phyloP scores from a whole-genome alignment of 192 early-diverging fungal genomes.

The Podila epicladia region DNA sequence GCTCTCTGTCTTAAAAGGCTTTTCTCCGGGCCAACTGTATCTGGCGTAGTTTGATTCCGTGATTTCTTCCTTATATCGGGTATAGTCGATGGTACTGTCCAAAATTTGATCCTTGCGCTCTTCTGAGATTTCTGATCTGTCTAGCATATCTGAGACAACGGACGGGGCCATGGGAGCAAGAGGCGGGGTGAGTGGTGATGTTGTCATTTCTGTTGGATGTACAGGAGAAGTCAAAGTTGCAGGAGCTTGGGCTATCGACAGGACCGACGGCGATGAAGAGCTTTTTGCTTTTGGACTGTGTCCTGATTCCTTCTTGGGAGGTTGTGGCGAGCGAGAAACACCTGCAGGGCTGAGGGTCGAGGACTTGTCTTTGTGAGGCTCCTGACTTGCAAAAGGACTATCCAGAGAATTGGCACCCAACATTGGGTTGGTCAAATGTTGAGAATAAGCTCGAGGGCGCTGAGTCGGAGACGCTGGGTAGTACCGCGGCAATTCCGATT shows the following conservation, averaged over 20 bases:
- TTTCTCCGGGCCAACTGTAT: neutral
- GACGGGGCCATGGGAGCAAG: neutral
- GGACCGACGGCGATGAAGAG: neutral
- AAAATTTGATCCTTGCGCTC: neutral
- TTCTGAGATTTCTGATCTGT: too few species aligned
- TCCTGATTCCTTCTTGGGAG: neutral
- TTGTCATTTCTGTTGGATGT: neutral
- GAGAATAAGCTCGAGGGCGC: slow-evolving; percentile 6
- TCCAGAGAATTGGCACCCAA: neutral
- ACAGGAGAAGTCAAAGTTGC: neutral
- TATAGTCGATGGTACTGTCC: slow-evolving; percentile 12
- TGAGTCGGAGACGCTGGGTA: slow-evolving; percentile 10
- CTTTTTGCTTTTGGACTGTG: neutral
- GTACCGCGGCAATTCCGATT: slow-evolving; percentile 13
- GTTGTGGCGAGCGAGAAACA: too few species aligned
- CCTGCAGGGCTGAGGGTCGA: too few species aligned
- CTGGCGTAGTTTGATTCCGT: neutral
- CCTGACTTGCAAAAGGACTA: neutral
- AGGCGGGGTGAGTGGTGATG: too few species aligned
- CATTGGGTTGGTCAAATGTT: slow-evolving; percentile 13
- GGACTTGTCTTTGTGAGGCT: neutral
- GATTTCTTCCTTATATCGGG: slow-evolving; percentile 21
- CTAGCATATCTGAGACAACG: too few species aligned
- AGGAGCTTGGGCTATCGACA: neutral
- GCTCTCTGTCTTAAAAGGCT: neutral